Evolutionary conservation across 2,329 filamentous ascomycete genomes (phyloP).

Genomic region (Epichloe elymi): DNA sequence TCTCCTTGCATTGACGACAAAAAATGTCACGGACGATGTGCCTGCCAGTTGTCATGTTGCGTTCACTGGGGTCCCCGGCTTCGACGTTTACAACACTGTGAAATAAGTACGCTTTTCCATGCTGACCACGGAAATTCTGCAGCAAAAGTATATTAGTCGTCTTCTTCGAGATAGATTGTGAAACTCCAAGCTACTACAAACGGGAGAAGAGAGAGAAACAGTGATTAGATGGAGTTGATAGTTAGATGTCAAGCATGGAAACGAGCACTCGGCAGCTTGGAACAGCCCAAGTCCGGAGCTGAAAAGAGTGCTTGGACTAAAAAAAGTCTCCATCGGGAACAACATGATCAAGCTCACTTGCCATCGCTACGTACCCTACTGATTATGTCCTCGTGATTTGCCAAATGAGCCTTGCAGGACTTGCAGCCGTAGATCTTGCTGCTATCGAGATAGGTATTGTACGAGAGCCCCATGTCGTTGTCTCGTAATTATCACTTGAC

Average conservation of each 20-base stretch:
- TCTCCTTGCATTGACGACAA: constrained; percentile 82
- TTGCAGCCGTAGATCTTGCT: constrained; percentile 87
- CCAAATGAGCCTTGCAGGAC: constrained; percentile 87
- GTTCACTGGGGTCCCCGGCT: constrained; percentile 72
- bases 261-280: background rate
- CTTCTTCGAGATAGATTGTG: too few relatives aligned
- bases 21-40: constrained; percentile 88
- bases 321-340: background rate
- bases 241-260: background rate
- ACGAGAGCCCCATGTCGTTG: constrained; percentile 63
- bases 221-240: background rate
- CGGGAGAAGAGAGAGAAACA: background rate
- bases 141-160: background rate
- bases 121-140: constrained; percentile 94
- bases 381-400: constrained; percentile 92
- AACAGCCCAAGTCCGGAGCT: background rate
- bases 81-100: constrained; percentile 86
- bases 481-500: background rate
- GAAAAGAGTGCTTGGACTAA: background rate
- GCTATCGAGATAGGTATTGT: constrained; percentile 83
- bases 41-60: constrained; percentile 93
- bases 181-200: background rate
- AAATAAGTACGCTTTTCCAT: constrained; percentile 97
- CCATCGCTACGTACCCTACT: constrained; percentile 53
- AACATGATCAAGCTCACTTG: background rate